phyloP scores from a whole-genome alignment of 768 basidiomycete genomes.

The Dictyophora rubrovolvata region DNA sequence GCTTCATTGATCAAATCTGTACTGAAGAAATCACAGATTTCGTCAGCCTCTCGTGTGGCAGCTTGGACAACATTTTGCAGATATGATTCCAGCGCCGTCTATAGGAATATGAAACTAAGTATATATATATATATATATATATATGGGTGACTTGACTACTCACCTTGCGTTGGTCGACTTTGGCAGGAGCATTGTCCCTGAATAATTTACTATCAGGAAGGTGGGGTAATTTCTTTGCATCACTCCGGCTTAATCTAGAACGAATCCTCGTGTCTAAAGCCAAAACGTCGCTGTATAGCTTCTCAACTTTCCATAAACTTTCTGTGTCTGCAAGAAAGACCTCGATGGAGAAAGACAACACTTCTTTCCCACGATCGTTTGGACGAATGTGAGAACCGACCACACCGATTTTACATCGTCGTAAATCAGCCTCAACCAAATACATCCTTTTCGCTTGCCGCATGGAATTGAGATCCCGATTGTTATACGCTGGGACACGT shows the following conservation, averaged over 20 bases:
- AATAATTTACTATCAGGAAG: constrained; percentile 90
- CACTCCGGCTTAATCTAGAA: constrained; percentile 32
- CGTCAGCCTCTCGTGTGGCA: constrained; percentile 78
- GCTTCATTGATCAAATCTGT: constrained; percentile 76
- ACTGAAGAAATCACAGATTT: constrained; percentile 86
- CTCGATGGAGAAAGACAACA: constrained; percentile 74
- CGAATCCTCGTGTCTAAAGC: constrained; percentile 75
- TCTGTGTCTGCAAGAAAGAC: constrained; percentile 46
- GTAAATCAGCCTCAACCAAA: constrained; percentile 53
- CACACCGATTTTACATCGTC: constrained; percentile 58
- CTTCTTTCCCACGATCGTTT: constrained; percentile 87
- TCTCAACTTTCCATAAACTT: constrained; percentile 77
- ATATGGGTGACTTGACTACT: constrained; percentile 17
- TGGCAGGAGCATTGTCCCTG: constrained; percentile 95
- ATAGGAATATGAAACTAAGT: not conserved
- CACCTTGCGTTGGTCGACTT: constrained; percentile 93
- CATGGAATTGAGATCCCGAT: not conserved
- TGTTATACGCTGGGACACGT: not conserved
- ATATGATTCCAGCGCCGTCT: constrained; percentile 61
- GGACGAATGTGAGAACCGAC: constrained; percentile 76
- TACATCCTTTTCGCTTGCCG: not conserved
- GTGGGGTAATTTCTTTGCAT: constrained; percentile 59
- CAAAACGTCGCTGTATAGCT: constrained; percentile 89
- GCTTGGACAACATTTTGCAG: constrained; percentile 73
- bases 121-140: not conserved